Evolutionary conservation across 352 stramenopile genomes (phyloP), one percentile per base, ranked within the genome.

Genomic region (Globisporangium uncinulatum): DNA sequence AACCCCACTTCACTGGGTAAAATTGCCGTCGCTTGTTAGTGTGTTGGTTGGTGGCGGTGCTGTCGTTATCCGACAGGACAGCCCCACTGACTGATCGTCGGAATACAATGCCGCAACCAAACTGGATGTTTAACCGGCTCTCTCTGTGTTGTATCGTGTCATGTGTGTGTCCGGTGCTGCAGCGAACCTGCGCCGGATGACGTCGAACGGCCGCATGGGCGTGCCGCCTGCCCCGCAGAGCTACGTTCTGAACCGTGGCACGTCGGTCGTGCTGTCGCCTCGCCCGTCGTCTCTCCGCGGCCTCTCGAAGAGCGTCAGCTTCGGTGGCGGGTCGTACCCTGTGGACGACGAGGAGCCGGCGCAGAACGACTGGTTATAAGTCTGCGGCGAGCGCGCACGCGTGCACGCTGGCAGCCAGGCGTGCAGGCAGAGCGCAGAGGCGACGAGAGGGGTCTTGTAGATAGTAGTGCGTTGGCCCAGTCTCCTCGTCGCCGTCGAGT

Each of bases 231-330:
- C 51, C 17, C 61, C 64, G 46, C 67, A 76, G 59, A 75, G 75
- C 20, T 69, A 73, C 21, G 70, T 86, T 29, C 58, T 89, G 46
- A 73, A 67, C 17, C 70, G 77, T 43, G 74, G 61, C 13, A 62
- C 76, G 37, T 86, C 81, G 11, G 64, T 86, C 37, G 70, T 69
- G 14, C 59, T 92, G 42, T 87, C 77, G 13, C 79, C 74, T 24
- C 67, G 75, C 24, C 34, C 67, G 44, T 61, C 72, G 32, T 80
- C 73, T 15, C 53, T 69, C 6, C 73, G 73, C 51, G 61, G 74
- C 7, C 73, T 85, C 56, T 89, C 79, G 44, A 92, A 92, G 73
- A 92, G 82, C 57, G 72, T 92, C 45, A 92, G 76, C 53, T 63
- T 85, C 41, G 70, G 50, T 6, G 34, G 34, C 34, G 10, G 34